A percentile compares a stretch with the other conserved stretches of the same genome.
phyloP scores from a whole-genome alignment of 371 early-diverging fungal genomes.

The Vairimorpha apis region DNA sequence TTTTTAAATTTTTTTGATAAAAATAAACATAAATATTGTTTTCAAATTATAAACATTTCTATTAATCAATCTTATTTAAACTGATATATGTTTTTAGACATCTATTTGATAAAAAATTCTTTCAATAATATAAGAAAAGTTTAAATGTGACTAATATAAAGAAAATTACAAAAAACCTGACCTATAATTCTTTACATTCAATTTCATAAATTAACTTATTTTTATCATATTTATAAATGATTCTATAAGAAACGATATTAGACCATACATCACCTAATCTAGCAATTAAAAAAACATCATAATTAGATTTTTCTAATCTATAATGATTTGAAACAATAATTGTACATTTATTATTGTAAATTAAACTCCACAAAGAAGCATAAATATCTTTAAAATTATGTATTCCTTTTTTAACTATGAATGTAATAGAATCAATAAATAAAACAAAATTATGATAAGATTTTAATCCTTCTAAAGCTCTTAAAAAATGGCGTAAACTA shows the following conservation, averaged over 20 bases:
- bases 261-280: constrained; percentile 19
- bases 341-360: constrained; percentile 30
- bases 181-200: too few relatives aligned
- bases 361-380: constrained; percentile 19
- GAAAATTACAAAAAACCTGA: too few relatives aligned
- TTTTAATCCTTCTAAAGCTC: constrained; percentile 4
- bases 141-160: too few relatives aligned
- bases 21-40: too few relatives aligned
- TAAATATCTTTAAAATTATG: constrained; percentile 1
- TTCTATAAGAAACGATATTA: constrained; percentile 24
- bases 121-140: too few relatives aligned
- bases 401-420: constrained; percentile 26
- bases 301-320: background rate
- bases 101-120: too few relatives aligned
- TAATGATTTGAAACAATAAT: constrained; percentile 46
- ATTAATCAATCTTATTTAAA: too few relatives aligned
- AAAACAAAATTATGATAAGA: constrained; percentile 1
- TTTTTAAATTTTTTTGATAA: too few relatives aligned
- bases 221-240: constrained; percentile 17
- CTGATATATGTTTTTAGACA: too few relatives aligned
- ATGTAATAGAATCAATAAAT: constrained; percentile 44
- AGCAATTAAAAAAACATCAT: background rate
- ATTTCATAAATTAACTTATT: constrained; percentile 17
- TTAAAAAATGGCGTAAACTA: constrained; percentile 23
- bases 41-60: too few relatives aligned